phyloP scores from a whole-genome alignment of 2,329 filamentous ascomycete genomes.

The Ustilaginoidea virens region DNA sequence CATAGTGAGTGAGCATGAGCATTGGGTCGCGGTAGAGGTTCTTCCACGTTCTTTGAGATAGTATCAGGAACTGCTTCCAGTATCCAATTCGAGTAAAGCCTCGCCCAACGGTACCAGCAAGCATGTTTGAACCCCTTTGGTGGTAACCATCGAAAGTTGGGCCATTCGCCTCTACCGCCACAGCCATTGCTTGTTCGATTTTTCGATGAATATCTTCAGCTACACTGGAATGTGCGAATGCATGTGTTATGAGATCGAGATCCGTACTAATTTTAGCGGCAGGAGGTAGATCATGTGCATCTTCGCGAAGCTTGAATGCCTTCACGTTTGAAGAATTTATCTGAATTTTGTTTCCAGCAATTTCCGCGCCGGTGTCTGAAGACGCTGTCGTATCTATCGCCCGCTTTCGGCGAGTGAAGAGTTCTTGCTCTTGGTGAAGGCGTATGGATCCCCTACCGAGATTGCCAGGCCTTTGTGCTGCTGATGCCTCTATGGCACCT shows the following conservation, averaged over 20 bases:
- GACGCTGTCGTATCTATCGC: constrained; percentile 46
- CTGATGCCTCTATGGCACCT: constrained; percentile 42
- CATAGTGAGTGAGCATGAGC: constrained; percentile 96
- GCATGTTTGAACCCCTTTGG: constrained; percentile 29
- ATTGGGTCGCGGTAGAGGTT: constrained; percentile 96
- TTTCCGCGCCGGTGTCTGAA: constrained; percentile 38
- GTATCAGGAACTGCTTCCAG: constrained; percentile 68
- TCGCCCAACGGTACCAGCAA: constrained; percentile 48
- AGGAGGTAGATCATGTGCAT: constrained; percentile 47
- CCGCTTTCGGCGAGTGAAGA: constrained; percentile 68
- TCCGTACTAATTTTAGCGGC: constrained; percentile 52
- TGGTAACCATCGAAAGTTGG: constrained; percentile 37
- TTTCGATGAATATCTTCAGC: constrained; percentile 61
- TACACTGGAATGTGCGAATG: constrained; percentile 66
- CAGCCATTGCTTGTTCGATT: constrained; percentile 52
- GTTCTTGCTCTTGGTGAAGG: constrained; percentile 72
- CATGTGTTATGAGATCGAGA: constrained; percentile 64
- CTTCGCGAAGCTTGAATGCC: constrained; percentile 50
- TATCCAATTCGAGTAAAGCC: constrained; percentile 75
- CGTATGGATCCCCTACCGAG: constrained; percentile 70
- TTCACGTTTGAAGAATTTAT: constrained; percentile 25
- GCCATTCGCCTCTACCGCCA: constrained; percentile 53
- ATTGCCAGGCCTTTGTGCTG: constrained; percentile 45
- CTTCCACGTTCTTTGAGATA: constrained; percentile 86
- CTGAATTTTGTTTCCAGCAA: constrained; percentile 32